Evolutionary conservation across 805 yeast species (phyloP).

Genomic region (Saccharomycodes ludwigii): DNA sequence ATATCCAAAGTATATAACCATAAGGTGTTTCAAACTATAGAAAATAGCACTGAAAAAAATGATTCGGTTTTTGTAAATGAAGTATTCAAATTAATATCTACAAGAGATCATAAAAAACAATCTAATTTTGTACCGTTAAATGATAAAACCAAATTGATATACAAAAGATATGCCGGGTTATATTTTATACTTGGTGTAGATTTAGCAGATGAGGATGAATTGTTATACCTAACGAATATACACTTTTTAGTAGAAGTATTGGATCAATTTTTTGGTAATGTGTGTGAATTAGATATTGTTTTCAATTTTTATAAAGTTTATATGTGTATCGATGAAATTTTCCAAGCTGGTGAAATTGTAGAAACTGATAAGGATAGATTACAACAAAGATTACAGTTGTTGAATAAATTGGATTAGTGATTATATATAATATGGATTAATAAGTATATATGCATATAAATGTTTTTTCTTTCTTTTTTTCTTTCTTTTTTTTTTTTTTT

Average conservation of each 20-base stretch:
- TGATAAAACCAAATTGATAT: conserved; percentile 54
- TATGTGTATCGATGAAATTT: conserved; percentile 74
- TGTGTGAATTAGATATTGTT: conserved; percentile 86
- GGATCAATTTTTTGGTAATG: conserved; percentile 78
- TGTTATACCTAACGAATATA: conserved; percentile 69
- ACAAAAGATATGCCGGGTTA: conserved; percentile 84
- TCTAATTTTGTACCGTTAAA: conserved; percentile 69
- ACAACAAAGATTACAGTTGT: conserved; percentile 47
- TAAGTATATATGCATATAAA: conserved; percentile 4
- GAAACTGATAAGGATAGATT: conserved; percentile 67
- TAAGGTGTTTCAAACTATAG: neutral
- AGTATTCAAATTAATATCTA: conserved; percentile 66
- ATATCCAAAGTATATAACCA: conserved; percentile 25
- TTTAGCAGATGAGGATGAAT: conserved; percentile 57
- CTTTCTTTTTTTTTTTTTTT: too few relatives aligned
- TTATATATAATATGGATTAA: conserved; percentile 1
- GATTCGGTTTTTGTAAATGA: conserved; percentile 42
- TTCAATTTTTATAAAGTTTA: conserved; percentile 84
- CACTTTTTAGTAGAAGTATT: conserved; percentile 83
- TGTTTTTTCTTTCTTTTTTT: too few relatives aligned
- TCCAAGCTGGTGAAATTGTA: conserved; percentile 81
- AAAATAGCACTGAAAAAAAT: conserved; percentile 22
- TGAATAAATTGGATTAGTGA: conserved; percentile 48
- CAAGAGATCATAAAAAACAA: conserved; percentile 76
- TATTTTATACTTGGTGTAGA: conserved; percentile 81